A percentile compares a stretch with the other conserved stretches of the same genome.
Evolutionary conservation across 805 yeast genomes (phyloP).

Genomic region (Candida sphagnicola): DNA sequence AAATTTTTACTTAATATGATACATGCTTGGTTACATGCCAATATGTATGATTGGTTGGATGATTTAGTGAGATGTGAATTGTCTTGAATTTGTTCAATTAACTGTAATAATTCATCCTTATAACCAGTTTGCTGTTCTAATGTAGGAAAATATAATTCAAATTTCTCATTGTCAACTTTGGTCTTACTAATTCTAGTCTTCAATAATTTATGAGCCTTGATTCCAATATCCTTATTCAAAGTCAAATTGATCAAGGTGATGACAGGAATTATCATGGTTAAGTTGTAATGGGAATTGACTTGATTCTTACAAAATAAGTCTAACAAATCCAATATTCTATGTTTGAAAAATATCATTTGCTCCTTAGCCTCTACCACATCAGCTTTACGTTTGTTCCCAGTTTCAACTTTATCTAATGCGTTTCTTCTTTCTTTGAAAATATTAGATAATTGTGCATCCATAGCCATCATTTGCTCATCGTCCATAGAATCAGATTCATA

Average conservation of each 20-base stretch:
- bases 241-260: constrained; percentile 62
- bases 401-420: constrained; percentile 46
- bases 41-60: constrained; percentile 44
- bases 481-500: constrained; percentile 79
- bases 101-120: constrained; percentile 18
- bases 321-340: constrained; percentile 71
- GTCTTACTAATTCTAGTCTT: constrained; percentile 56
- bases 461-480: constrained; percentile 94
- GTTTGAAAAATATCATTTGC: constrained; percentile 74
- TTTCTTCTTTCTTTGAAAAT: constrained; percentile 82
- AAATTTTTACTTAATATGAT: constrained; percentile 62
- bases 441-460: constrained; percentile 76
- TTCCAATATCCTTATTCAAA: constrained; percentile 63
- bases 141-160: constrained; percentile 12
- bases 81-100: constrained; percentile 41
- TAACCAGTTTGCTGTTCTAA: constrained; percentile 13
- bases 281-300: constrained; percentile 35
- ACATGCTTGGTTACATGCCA: constrained; percentile 64
- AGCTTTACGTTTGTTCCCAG: constrained; percentile 64
- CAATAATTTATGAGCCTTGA: constrained; percentile 69
- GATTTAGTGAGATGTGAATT: constrained; percentile 37
- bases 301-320: constrained; percentile 54
- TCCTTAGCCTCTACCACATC: constrained; percentile 79
- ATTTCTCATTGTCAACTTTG: constrained; percentile 23
- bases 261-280: constrained; percentile 52